Base-by-base conservation (phyloP, 352 stramenopile species). In the Phytopythium chamaehyphon region DNA sequence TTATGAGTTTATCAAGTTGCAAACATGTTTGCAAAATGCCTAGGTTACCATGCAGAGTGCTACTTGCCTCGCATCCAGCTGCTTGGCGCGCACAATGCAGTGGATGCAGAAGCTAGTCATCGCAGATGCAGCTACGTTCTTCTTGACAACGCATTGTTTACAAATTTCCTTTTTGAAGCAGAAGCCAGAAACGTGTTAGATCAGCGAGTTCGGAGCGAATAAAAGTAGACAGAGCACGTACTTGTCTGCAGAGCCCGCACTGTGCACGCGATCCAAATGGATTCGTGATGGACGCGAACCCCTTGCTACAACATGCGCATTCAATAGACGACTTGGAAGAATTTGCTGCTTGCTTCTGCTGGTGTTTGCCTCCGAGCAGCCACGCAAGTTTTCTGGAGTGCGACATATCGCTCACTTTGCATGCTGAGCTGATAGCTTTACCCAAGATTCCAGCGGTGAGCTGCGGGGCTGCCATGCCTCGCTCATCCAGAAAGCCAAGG, bases 301-400 rank as follows among this genome's bases (percentile, higher is more conserved):
- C 60, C 10, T 64, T 71, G n/a, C 62, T 47, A 44, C 66, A 80
- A 42, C 58, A 75, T 7, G 54, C 40, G 46, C 66, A 76, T 6
- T 1, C 40, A 8, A 37, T 49, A 4, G 52, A 35, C 35, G 57
- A 49, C 1, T 0, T 26, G 15, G 45, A 37, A 4, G 28, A 33
- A 33, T 5, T 9, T 33, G 28, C 28, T 33, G 28, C 9, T 33
- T 60, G 56, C 42, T 53, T 44, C 4, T 69, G 56, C 18, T n/a
- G n/a, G n/a, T n/a, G n/a, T n/a, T 65, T 57, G 42, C 66, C 45
- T 28, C 63, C 50, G 55, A 83, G 62, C n/a, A 83, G 43, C 69
- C 69, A 77, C 21, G 51, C 22, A 7, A 83, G 64, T 26, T 83
- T 83, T 43, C 77, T 79, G 39, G 73, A 54, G 40, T 77, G 68